These are phyloP conservation scores for Lactarius psammicola DNA, from an alignment of 768 basidiomycete genomes.

Conservation along the genomic window DNA sequence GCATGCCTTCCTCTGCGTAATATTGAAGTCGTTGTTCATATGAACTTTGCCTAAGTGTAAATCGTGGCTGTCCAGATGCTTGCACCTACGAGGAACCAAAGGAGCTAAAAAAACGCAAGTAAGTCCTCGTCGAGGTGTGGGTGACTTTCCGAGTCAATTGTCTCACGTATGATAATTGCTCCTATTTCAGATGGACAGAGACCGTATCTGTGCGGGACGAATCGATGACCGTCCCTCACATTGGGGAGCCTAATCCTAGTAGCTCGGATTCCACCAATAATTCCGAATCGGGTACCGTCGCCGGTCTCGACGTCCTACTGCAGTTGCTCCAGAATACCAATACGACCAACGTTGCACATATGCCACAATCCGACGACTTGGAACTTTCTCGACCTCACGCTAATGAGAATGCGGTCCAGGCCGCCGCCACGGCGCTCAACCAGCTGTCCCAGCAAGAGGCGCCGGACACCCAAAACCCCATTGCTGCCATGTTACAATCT, in stretches of 20 bases:
- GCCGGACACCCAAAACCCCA: slow-evolving; percentile 4
- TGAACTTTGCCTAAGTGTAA: slow-evolving; percentile 18
- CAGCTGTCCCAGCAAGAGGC: slow-evolving; percentile 29
- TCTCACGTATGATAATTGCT: not conserved
- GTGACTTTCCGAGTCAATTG: not conserved
- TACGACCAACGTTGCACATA: not conserved
- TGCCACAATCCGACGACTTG: not conserved
- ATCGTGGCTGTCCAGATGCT: slow-evolving; percentile 25
- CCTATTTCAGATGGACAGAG: slow-evolving; percentile 15
- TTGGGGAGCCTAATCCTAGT: slow-evolving; percentile 9
- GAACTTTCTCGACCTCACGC: slow-evolving; percentile 12
- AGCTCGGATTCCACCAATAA: slow-evolving; percentile 10
- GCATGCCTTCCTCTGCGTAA: not conserved
- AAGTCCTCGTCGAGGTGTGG: not conserved
- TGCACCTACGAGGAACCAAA: slow-evolving; percentile 29
- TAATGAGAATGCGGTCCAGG: slow-evolving; percentile 25
- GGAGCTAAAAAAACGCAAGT: slow-evolving; percentile 25
- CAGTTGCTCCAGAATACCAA: slow-evolving; percentile 26
- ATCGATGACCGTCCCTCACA: slow-evolving; percentile 4
- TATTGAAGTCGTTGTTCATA: not conserved
- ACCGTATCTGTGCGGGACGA: not conserved
- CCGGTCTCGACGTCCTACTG: slow-evolving; percentile 29
- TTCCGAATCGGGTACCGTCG: slow-evolving; percentile 22
- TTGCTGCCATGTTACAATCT: slow-evolving; percentile 5
- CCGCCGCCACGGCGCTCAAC: slow-evolving; percentile 27